A percentile compares a stretch with the other conserved stretches of the same genome.
phyloP scores from a whole-genome alignment of 495 filamentous ascomycete species.

The Talaromyces nanjingensis region DNA sequence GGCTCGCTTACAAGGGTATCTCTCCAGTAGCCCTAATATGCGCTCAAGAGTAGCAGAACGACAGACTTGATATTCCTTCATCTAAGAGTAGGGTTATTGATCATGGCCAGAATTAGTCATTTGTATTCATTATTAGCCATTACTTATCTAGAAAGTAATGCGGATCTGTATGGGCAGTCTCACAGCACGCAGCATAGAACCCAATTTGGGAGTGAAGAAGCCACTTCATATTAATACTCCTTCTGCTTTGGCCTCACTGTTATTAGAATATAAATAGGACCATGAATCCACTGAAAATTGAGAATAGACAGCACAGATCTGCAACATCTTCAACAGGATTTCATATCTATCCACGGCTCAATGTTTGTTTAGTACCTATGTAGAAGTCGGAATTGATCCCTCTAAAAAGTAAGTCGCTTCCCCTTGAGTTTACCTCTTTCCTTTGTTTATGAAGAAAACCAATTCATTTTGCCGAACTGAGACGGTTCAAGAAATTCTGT shows the following conservation, averaged over 20 bases:
- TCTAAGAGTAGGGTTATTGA: neutral
- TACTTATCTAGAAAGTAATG: neutral
- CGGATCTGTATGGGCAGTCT: neutral
- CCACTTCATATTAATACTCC: neutral
- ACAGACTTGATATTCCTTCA: neutral
- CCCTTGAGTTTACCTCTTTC: neutral
- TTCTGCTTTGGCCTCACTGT: neutral
- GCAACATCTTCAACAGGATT: neutral
- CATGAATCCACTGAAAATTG: neutral
- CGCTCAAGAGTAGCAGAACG: neutral
- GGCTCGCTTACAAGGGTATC: neutral
- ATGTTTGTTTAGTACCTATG: neutral
- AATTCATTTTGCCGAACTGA: conserved; percentile 2
- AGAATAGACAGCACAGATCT: neutral
- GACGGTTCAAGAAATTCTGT: neutral
- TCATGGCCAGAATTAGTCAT: neutral
- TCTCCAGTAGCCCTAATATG: neutral
- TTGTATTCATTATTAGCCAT: neutral
- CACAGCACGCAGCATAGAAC: neutral
- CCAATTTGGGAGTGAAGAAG: neutral
- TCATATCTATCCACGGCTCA: neutral
- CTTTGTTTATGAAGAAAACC: neutral
- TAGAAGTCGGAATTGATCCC: neutral
- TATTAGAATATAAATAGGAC: neutral
- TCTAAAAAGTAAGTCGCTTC: neutral